phyloP scores from a whole-genome alignment of 2,329 filamentous ascomycete genomes.

The Botrytis deweyae region DNA sequence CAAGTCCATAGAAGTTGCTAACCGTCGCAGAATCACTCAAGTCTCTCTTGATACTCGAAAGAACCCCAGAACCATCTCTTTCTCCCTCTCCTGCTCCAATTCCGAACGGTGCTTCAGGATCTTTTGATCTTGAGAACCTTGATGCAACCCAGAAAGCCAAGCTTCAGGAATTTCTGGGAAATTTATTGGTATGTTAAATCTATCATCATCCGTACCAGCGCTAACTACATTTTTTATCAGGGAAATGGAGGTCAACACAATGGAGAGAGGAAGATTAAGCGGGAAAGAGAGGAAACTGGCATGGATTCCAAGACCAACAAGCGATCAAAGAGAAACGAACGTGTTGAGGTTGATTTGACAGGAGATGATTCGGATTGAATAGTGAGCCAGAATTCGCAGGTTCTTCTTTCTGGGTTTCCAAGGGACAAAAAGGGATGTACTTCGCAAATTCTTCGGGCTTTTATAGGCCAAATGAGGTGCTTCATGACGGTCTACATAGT shows the following conservation, averaged over 20 bases:
- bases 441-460: no score
- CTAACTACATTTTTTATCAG: not conserved
- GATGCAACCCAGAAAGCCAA: not conserved
- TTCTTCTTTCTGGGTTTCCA: no score
- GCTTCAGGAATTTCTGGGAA: constrained; percentile 13
- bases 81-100: not conserved
- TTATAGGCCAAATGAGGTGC: not conserved
- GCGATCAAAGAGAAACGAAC: not conserved
- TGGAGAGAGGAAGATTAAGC: not conserved
- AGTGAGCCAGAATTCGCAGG: not conserved
- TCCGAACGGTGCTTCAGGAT: not conserved
- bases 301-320: not conserved
- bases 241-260: not conserved
- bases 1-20: not conserved
- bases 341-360: constrained; percentile 13
- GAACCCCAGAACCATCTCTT: not conserved
- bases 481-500: not conserved
- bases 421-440: no score
- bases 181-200: not conserved
- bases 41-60: constrained; percentile 12
- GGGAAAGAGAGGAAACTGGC: not conserved
- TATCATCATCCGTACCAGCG: no score
- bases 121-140: not conserved
- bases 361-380: not conserved
- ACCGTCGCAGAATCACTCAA: constrained; percentile 5